Conservation (phyloP, 371 early-diverging fungal species). For the Lichtheimia ornata region DNA sequence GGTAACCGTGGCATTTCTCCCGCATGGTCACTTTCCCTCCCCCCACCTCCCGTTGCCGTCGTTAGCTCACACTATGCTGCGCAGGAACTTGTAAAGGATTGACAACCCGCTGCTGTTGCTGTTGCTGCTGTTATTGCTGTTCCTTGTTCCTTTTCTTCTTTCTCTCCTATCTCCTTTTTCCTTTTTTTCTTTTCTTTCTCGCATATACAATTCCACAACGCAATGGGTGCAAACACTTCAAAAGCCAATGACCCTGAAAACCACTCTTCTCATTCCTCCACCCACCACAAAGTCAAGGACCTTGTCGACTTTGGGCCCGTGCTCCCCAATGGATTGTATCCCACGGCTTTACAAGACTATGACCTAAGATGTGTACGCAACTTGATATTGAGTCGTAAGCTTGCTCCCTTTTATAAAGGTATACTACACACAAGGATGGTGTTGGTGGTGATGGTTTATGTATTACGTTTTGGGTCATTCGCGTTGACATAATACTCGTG, state of each 20-base stretch:
- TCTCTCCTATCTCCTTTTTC: slow-evolving; percentile 3
- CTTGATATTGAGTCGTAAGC: slow-evolving; percentile 73
- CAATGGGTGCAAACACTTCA: slow-evolving; percentile 25
- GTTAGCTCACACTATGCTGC: slow-evolving; percentile 1
- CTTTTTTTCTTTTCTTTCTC: slow-evolving; percentile 9
- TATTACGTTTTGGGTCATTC: no score
- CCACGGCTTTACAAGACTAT: slow-evolving; percentile 73
- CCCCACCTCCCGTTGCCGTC: no score
- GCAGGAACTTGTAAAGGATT: not conserved
- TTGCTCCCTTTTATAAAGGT: slow-evolving; percentile 92
- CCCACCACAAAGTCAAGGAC: slow-evolving; percentile 51
- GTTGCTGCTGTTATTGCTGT: slow-evolving; percentile 6
- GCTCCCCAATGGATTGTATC: slow-evolving; percentile 76
- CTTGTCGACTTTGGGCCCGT: slow-evolving; percentile 69
- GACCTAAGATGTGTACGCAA: slow-evolving; percentile 73
- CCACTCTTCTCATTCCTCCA: slow-evolving; percentile 3
- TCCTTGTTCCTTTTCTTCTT: not conserved
- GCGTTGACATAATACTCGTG: no score
- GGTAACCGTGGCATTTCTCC: no score
- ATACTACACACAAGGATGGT: not conserved
- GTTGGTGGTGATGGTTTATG: no score
- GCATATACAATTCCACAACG: not conserved
- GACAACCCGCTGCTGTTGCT: slow-evolving; percentile 12
- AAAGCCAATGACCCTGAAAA: slow-evolving; percentile 3
- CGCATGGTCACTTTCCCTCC: no score